Conservation (phyloP, 495 filamentous ascomycete genomes). For the Hypomontagnella submonticulosa region DNA sequence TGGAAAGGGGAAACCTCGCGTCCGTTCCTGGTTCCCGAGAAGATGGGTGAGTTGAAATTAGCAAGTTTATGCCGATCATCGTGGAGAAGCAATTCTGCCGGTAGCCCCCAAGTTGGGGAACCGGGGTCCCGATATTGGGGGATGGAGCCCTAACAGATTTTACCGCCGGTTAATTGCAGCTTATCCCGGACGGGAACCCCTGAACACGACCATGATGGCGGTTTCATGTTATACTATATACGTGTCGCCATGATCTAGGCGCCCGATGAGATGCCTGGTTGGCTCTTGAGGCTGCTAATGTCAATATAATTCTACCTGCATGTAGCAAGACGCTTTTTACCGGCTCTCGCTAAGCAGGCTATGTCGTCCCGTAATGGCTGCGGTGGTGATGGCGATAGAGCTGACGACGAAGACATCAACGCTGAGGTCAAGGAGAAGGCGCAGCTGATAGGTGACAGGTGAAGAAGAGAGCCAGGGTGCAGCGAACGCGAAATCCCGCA, state of each 20-base stretch:
- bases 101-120: constrained; percentile 28
- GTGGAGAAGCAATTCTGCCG: constrained; percentile 40
- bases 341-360: constrained; percentile 29
- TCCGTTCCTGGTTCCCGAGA: constrained; percentile 45
- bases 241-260: constrained; percentile 31
- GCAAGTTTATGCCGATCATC: constrained; percentile 37
- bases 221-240: constrained; percentile 38
- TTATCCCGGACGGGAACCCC: constrained; percentile 20
- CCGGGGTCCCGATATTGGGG: constrained; percentile 37
- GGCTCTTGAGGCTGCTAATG: constrained; percentile 29
- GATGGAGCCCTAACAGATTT: constrained; percentile 28
- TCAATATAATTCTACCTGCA: constrained; percentile 31
- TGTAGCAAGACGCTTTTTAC: constrained; percentile 31
- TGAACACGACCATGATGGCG: constrained; percentile 8
- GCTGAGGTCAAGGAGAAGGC: constrained; percentile 20
- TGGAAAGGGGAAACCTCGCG: constrained; percentile 27
- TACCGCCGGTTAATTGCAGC: constrained; percentile 42
- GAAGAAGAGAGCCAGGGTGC: not conserved
- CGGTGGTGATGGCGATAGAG: constrained; percentile 37
- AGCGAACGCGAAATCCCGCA: constrained; percentile 2
- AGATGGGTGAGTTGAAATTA: constrained; percentile 23
- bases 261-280: constrained; percentile 9
- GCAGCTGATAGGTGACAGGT: not conserved
- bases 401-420: constrained; percentile 36
- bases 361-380: constrained; percentile 9